Evolutionary conservation across 768 basidiomycete genomes (phyloP).

Genomic region (Solioccasus polychromus): DNA sequence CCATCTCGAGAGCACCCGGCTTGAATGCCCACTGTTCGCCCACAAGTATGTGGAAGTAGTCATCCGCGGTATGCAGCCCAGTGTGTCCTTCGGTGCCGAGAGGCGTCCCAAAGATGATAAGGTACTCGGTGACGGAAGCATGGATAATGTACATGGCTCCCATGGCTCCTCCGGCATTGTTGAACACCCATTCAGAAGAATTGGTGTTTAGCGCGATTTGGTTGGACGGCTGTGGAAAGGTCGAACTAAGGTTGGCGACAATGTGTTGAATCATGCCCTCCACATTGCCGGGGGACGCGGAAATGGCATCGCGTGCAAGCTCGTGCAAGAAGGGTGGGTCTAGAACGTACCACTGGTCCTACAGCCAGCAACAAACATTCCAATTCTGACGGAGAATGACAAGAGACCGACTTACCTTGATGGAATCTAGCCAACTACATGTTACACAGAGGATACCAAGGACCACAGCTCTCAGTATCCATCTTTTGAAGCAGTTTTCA

Average conservation of each 20-base stretch:
- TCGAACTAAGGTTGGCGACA: constrained; percentile 70
- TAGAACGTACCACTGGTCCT: constrained; percentile 89
- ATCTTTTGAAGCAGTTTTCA: constrained; percentile 25
- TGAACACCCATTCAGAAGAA: constrained; percentile 88
- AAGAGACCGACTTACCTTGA: constrained; percentile 48
- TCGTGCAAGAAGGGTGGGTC: constrained; percentile 69
- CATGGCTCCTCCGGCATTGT: constrained; percentile 98
- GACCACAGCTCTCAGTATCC: constrained; percentile 29
- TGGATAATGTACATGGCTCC: constrained; percentile 98
- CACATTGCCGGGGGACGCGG: constrained; percentile 59
- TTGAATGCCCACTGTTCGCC: constrained; percentile 95
- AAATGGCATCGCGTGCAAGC: constrained; percentile 73
- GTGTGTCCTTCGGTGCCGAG: constrained; percentile 96
- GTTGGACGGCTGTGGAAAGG: constrained; percentile 59
- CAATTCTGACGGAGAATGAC: not conserved
- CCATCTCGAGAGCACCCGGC: constrained; percentile 80
- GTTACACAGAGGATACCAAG: constrained; percentile 31
- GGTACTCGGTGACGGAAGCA: constrained; percentile 94
- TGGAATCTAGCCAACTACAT: constrained; percentile 54
- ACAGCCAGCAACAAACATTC: not conserved
- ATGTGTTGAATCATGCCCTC: constrained; percentile 79
- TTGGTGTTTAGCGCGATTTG: constrained; percentile 51
- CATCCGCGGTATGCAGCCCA: constrained; percentile 93
- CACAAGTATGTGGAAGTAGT: constrained; percentile 93
- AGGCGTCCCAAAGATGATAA: constrained; percentile 94